Evolutionary conservation across 306 rosid species (phyloP).

Genomic region (Trifolium subterraneum): DNA sequence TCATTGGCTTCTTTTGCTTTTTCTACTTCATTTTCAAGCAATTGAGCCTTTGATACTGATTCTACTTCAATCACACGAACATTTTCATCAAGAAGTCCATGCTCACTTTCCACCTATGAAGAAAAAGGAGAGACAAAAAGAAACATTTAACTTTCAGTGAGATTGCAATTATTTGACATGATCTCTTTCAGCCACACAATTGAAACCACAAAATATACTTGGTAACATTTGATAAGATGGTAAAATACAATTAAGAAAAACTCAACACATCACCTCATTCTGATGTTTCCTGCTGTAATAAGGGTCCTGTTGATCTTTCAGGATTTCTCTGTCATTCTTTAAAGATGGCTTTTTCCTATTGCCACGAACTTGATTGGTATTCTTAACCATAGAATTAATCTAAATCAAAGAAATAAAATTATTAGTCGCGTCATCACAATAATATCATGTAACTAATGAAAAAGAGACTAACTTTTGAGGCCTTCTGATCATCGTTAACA

Average conservation of each 20-base stretch:
- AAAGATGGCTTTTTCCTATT: constrained; percentile 56
- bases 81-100: constrained; percentile 60
- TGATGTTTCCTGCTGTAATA: constrained; percentile 48
- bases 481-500: constrained; percentile 61
- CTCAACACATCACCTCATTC: constrained; percentile 61
- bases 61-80: constrained; percentile 56
- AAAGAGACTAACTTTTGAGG: constrained; percentile 58
- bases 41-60: constrained; percentile 56
- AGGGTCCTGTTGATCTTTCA: constrained; percentile 57
- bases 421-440: constrained; percentile 34
- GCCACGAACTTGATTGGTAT: constrained; percentile 51
- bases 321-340: constrained; percentile 60
- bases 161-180: constrained; percentile 25
- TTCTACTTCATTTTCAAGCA: constrained; percentile 64
- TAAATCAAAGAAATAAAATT: constrained; percentile 39
- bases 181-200: background rate
- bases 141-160: constrained; percentile 32
- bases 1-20: constrained; percentile 67
- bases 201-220: constrained; percentile 11
- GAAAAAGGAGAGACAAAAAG: constrained; percentile 37
- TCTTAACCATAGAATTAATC: constrained; percentile 68
- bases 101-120: constrained; percentile 65
- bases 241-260: constrained; percentile 36
- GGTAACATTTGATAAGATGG: constrained; percentile 28
- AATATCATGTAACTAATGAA: constrained; percentile 37